Base-by-base conservation (phyloP, 176 grass and related monocot species). In the Rhynchospora tenuis region DNA sequence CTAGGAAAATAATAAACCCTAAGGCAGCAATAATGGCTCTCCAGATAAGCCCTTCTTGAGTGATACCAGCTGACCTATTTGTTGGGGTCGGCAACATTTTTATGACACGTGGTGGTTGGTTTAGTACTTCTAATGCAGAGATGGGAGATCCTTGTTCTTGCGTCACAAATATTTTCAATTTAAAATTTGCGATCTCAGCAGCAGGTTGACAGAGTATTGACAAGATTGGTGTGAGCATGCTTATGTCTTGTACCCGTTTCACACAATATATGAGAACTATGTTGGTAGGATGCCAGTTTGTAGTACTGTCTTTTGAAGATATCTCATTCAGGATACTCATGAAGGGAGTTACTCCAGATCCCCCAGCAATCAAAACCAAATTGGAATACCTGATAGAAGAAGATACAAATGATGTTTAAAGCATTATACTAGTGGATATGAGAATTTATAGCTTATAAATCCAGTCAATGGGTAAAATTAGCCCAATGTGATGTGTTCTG, bases 271-370 rank as follows among this genome's bases (percentile, higher is more conserved):
- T 73, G 10, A 90, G 64, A 15, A 56, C 20, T n/a, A 90, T 83
- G 51, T 86, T 86, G 28, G 43, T 84, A 26, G 54, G 59, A 50
- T 51, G 31, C 52, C 27, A 85, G 13, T 47, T 68, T 43, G 55
- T 47, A 65, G 31, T 83, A 20, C 42, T 50, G 11, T 44, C 84
- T 72, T 67, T 80, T 4, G 80, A 90, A 63, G 88, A 74, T 64
- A 74, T 80, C 33, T 90, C 88, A 27, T 84, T 81, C 38, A 90
- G 27, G 73, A 90, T 86, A 84, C 88, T 90, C 80, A 90, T 33
- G 24, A 86, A 90, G 20, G 88, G 88, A 84, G 88, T 84, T 73
- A 90, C 80, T 59, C 88, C 88, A 3, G 88, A 90, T 63, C 88
- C 88, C 29, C 88, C 88, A 1, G 88, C 84, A 16, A 90, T 52